phyloP scores from a whole-genome alignment of 2,329 filamentous ascomycete species.

The Boeremia exigua region DNA sequence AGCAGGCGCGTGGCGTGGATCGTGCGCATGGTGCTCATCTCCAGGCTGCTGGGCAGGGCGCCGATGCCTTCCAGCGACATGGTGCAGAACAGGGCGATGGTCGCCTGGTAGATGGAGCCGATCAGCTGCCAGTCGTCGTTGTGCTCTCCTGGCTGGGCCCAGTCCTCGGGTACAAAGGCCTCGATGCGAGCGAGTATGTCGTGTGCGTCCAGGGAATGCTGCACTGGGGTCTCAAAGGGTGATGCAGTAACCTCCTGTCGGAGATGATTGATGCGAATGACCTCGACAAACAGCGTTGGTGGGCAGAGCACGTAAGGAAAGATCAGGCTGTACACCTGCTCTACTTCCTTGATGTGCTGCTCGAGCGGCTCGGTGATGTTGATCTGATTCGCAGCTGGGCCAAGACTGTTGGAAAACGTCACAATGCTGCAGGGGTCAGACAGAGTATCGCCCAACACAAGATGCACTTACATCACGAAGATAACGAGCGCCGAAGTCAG shows the following conservation, averaged over 20 bases:
- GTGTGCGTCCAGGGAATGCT: conserved; percentile 20
- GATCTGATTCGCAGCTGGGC: conserved; percentile 35
- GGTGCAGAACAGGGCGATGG: conserved; percentile 37
- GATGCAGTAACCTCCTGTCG: conserved; percentile 23
- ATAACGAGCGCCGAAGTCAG: conserved; percentile 30
- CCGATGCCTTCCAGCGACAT: conserved; percentile 33
- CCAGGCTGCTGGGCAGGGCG: conserved; percentile 24
- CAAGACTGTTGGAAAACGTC: conserved; percentile 34
- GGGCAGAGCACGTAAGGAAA: conserved; percentile 40
- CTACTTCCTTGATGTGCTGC: conserved; percentile 23
- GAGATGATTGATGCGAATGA: conserved; percentile 34
- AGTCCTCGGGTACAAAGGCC: conserved; percentile 31
- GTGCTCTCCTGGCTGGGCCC: conserved; percentile 33
- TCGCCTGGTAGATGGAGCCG: conserved; percentile 32
- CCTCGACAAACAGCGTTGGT: conserved; percentile 28
- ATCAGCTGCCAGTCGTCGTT: conserved; percentile 33
- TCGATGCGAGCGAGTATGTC: conserved; percentile 31
- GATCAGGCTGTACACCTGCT: conserved; percentile 30
- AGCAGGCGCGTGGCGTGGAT: conserved; percentile 23
- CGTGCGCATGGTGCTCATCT: conserved; percentile 24
- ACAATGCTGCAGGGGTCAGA: conserved; percentile 25
- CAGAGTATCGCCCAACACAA: too few species aligned
- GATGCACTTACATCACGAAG: conserved; percentile 32
- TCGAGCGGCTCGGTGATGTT: conserved; percentile 20
- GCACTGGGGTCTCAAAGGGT: conserved; percentile 6